Conservation (phyloP, 306 rosid species). For the Rosa multiflora region DNA sequence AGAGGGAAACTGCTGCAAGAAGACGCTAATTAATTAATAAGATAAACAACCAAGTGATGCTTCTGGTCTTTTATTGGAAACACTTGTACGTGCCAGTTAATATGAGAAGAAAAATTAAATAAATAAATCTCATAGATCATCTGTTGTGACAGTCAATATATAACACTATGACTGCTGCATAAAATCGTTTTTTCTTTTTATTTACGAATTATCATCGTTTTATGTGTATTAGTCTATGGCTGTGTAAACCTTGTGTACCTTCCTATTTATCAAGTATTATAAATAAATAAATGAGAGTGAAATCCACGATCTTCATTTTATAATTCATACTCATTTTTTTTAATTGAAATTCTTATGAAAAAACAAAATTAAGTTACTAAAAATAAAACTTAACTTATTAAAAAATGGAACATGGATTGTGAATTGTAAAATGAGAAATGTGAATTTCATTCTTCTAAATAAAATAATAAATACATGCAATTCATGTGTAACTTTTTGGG, state of each 20-base stretch:
- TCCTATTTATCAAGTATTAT: background rate
- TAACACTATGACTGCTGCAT: background rate
- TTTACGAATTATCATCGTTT: background rate
- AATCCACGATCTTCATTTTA: no score
- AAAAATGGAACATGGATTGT: no score
- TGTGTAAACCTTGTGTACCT: background rate
- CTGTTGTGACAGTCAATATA: background rate
- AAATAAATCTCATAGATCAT: background rate
- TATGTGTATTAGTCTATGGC: background rate
- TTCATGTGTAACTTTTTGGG: background rate
- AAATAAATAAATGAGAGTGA: background rate
- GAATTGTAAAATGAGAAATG: no score
- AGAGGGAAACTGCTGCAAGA: slow-evolving; percentile 83
- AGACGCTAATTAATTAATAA: slow-evolving; percentile 37
- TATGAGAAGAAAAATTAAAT: background rate
- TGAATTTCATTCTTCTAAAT: no score
- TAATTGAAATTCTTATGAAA: no score
- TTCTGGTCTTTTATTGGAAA: background rate
- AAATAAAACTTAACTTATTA: no score
- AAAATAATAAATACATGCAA: background rate
- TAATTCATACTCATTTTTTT: no score
- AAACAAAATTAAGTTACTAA: no score
- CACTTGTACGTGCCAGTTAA: background rate
- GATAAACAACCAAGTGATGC: background rate
- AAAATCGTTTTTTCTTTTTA: background rate